Percentiles rank a stretch among this genome's conserved stretches.
Conservation (phyloP, 148 eudicot genomes). For the Camellia japonica region DNA sequence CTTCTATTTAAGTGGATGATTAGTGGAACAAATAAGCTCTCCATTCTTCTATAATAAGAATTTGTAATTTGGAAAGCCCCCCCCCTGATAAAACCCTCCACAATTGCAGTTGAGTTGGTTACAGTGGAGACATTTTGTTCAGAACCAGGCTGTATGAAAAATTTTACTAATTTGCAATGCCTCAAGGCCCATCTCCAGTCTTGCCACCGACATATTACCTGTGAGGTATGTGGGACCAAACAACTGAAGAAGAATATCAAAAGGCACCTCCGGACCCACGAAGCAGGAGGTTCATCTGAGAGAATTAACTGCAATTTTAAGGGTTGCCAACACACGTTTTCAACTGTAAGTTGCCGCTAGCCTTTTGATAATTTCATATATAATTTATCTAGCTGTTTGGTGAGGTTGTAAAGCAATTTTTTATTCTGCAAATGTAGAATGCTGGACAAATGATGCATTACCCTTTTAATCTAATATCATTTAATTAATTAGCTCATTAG, state of each 20-base stretch:
- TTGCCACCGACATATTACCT: constrained; percentile 63
- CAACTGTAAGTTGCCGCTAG: constrained; percentile 47
- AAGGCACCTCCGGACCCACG: constrained; percentile 74
- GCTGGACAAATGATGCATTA: no score
- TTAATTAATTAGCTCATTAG: neutral
- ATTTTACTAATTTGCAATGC: constrained; percentile 60
- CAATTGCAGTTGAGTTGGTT: constrained; percentile 61
- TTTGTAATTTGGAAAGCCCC: neutral
- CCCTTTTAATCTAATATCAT: neutral
- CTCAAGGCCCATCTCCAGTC: constrained; percentile 65
- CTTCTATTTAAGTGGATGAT: no score
- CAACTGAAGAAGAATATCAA: constrained; percentile 84
- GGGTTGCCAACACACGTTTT: constrained; percentile 65
- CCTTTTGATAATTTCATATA: neutral
- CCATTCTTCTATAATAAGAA: neutral
- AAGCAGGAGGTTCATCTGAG: constrained; percentile 31
- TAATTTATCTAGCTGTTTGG: neutral
- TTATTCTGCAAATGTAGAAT: no score
- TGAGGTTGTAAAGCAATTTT: neutral
- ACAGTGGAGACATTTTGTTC: constrained; percentile 67
- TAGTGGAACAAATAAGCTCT: neutral
- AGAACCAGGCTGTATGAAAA: constrained; percentile 79
- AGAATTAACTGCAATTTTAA: constrained; percentile 60
- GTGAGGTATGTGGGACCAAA: constrained; percentile 79
- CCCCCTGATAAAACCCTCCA: neutral